A percentile compares a stretch with the other conserved stretches of the same genome.
Evolutionary conservation across 2,329 filamentous ascomycete species (phyloP).

Genomic region (Byssoonygena ceratinophila): DNA sequence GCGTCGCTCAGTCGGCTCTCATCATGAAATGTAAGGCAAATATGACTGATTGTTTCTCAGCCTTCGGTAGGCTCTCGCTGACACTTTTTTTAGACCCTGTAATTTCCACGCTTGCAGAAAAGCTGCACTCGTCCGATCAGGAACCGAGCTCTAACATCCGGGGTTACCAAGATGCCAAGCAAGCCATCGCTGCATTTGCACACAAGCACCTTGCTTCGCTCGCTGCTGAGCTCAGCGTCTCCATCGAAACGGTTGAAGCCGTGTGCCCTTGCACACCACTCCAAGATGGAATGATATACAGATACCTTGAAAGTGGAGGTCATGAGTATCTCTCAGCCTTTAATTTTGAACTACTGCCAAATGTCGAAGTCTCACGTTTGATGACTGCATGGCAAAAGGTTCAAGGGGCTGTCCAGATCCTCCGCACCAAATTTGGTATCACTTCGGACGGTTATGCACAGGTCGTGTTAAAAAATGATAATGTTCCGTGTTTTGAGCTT

Average conservation of each 20-base stretch:
- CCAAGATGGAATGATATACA: conserved; percentile 75
- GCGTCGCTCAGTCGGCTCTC: conserved; percentile 50
- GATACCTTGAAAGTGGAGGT: conserved; percentile 48
- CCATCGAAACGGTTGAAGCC: conserved; percentile 51
- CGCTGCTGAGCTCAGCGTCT: conserved; percentile 44
- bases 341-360: conserved; percentile 43
- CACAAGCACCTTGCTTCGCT: conserved; percentile 50
- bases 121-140: conserved; percentile 16
- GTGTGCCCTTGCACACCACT: conserved; percentile 75
- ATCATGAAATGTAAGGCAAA: conserved; percentile 50
- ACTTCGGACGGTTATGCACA: conserved; percentile 70
- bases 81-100: conserved; percentile 23
- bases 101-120: conserved; percentile 32
- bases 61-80: conserved; percentile 38
- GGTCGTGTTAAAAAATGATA: conserved; percentile 45
- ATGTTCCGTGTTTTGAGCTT: conserved; percentile 39
- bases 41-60: conserved; percentile 22
- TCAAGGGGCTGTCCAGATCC: conserved; percentile 47
- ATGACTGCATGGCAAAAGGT: conserved; percentile 48
- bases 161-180: conserved; percentile 43
- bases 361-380: conserved; percentile 42
- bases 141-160: conserved; percentile 12
- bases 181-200: conserved; percentile 52
- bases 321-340: conserved; percentile 71
- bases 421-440: conserved; percentile 62